Conservation (phyloP, 2,329 filamentous ascomycete genomes). For the Emergomyces pasteurianus region DNA sequence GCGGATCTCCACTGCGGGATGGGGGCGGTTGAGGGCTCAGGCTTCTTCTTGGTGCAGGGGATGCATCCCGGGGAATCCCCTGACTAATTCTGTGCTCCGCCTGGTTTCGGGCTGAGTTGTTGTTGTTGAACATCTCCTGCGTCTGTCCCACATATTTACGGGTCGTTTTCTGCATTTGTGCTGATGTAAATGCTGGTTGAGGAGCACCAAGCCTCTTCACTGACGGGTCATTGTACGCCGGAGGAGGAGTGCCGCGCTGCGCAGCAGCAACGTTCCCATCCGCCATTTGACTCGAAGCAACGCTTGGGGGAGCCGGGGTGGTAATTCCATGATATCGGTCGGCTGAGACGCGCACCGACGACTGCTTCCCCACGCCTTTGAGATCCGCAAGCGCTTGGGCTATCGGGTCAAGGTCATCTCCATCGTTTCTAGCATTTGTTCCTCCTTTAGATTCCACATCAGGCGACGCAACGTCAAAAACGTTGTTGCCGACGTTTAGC, state of each 20-base stretch:
- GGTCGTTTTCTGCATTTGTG: conserved; percentile 90
- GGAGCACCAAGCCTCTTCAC: conserved; percentile 76
- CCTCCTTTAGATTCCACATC: conserved; percentile 41
- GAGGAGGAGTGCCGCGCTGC: conserved; percentile 67
- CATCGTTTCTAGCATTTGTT: conserved; percentile 27
- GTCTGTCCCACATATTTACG: conserved; percentile 79
- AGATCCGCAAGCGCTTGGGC: conserved; percentile 84
- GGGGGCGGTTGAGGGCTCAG: conserved; percentile 24
- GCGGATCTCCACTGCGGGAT: conserved; percentile 18
- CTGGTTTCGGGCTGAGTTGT: conserved; percentile 15
- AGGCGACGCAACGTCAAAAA: conserved; percentile 80
- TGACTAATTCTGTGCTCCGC: conserved; percentile 19
- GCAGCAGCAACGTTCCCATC: conserved; percentile 31
- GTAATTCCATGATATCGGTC: conserved; percentile 90
- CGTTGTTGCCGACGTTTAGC: conserved; percentile 88
- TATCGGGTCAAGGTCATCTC: conserved; percentile 71
- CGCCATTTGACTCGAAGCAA: conserved; percentile 21
- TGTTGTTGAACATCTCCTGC: conserved; percentile 55
- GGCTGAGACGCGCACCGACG: conserved; percentile 75
- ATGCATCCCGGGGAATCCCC: conserved; percentile 26
- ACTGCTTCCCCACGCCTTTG: conserved; percentile 74
- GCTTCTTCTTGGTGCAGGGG: conserved; percentile 27
- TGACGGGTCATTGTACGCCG: conserved; percentile 65
- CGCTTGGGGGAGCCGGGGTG: conserved; percentile 54
- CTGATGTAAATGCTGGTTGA: conserved; percentile 80